Evolutionary conservation across 352 stramenopile species (phyloP).

Genomic region (Pythium graminicola): DNA sequence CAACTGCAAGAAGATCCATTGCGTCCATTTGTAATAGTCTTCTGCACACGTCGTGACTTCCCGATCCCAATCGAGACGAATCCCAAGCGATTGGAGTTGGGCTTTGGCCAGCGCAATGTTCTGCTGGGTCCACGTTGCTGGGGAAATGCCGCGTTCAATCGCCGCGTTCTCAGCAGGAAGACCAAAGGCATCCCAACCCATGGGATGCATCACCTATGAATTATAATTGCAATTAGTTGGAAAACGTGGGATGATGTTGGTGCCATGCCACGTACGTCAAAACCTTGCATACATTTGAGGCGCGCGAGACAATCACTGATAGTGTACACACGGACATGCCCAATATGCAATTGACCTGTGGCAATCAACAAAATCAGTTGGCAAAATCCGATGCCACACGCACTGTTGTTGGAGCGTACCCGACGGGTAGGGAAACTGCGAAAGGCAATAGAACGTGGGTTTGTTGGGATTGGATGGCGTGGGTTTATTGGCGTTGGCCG

Average conservation of each 20-base stretch:
- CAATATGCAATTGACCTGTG: conserved; percentile 93
- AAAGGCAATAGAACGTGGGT: conserved; percentile 82
- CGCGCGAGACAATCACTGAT: conserved; percentile 98
- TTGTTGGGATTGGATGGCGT: conserved; percentile 21
- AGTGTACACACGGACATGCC: conserved; percentile 98
- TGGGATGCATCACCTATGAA: conserved; percentile 93
- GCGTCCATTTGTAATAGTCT: conserved; percentile 99
- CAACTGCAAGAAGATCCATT: conserved; percentile 99
- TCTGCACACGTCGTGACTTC: conserved; percentile 96
- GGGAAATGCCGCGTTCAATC: conserved; percentile 96
- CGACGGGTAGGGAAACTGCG: conserved; percentile 99
- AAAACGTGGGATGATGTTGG: neutral
- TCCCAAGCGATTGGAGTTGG: conserved; percentile 96
- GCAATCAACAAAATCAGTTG: neutral
- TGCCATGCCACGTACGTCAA: conserved; percentile 54
- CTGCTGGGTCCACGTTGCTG: conserved; percentile 90
- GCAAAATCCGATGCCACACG: too few relatives aligned
- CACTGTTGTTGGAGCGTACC: conserved; percentile 36
- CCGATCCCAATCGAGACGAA: conserved; percentile 96
- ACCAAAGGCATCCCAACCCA: conserved; percentile 99
- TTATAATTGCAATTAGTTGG: neutral
- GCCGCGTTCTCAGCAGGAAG: conserved; percentile 99
- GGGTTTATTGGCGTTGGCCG: conserved; percentile 6
- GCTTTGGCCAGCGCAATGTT: conserved; percentile 98
- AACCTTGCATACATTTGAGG: conserved; percentile 96